phyloP scores from a whole-genome alignment of 1,139 yeast genomes.

The Protomyces inundatus region DNA sequence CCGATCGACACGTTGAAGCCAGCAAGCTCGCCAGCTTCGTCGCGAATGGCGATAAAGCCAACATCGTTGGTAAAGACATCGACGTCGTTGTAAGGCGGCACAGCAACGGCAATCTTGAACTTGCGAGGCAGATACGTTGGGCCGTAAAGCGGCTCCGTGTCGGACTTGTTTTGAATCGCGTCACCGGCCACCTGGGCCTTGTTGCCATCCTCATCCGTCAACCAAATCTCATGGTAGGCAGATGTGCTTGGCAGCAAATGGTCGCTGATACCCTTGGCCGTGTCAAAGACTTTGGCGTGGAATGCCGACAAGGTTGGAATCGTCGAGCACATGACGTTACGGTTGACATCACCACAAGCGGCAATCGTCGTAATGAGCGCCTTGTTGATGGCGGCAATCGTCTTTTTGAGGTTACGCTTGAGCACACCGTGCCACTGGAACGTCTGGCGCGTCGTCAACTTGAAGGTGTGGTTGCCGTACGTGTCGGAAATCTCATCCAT shows the following conservation, averaged over 20 bases:
- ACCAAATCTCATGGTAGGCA: constrained; percentile 96
- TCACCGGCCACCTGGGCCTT: constrained; percentile 79
- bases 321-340: constrained; percentile 90
- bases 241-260: constrained; percentile 84
- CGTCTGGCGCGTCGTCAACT: constrained; percentile 94
- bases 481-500: constrained; percentile 76
- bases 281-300: constrained; percentile 64
- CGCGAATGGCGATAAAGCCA: constrained; percentile 85
- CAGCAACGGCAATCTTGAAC: constrained; percentile 89
- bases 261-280: constrained; percentile 67
- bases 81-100: constrained; percentile 94
- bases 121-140: constrained; percentile 88
- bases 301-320: constrained; percentile 78
- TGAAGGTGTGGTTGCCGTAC: constrained; percentile 89
- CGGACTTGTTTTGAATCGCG: constrained; percentile 41
- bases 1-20: constrained; percentile 91
- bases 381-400: constrained; percentile 89
- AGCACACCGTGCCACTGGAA: constrained; percentile 95
- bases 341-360: constrained; percentile 97
- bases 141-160: constrained; percentile 82
- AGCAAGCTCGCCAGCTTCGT: constrained; percentile 49
- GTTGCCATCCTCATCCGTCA: constrained; percentile 68
- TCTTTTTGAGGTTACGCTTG: constrained; percentile 80
- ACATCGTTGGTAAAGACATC: constrained; percentile 95
- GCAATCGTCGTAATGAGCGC: constrained; percentile 89